phyloP scores from a whole-genome alignment of 1,284 basidiomycete species.

The Tranzscheliella williamsii region DNA sequence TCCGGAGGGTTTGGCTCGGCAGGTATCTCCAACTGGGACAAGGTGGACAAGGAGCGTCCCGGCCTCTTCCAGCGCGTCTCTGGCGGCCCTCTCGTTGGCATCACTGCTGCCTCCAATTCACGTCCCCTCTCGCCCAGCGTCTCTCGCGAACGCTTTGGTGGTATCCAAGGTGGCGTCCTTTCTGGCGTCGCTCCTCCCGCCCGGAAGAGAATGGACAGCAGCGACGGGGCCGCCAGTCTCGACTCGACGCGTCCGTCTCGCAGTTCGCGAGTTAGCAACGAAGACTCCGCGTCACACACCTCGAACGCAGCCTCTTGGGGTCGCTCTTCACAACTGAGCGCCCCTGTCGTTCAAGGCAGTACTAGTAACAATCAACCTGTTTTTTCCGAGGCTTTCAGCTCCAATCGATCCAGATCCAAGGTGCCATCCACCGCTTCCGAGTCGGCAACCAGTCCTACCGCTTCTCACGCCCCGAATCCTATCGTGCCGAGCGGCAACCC shows the following conservation, averaged over 20 bases:
- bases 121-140: constrained; percentile 36
- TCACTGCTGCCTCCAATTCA: constrained; percentile 10
- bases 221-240: constrained; percentile 5
- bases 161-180: constrained; percentile 51
- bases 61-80: constrained; percentile 48
- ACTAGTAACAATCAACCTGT: too few species aligned
- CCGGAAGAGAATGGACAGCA: constrained; percentile 48
- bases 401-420: constrained; percentile 22
- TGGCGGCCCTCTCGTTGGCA: constrained; percentile 17
- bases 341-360: constrained; percentile 6
- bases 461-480: constrained; percentile 6
- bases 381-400: constrained; percentile 37
- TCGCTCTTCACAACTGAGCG: constrained; percentile 9
- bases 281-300: constrained; percentile 7
- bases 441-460: background rate
- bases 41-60: constrained; percentile 36
- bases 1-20: constrained; percentile 17
- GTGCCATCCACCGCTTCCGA: constrained; percentile 12
- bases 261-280: constrained; percentile 9
- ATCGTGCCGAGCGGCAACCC: constrained; percentile 34
- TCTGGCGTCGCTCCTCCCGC: constrained; percentile 44
- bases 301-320: constrained; percentile 14
- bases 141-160: constrained; percentile 43
- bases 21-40: constrained; percentile 27
- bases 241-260: constrained; percentile 7